Evolutionary conservation across 495 filamentous ascomycete genomes (phyloP), one percentile per base, ranked within the genome.

Genomic region (Xylaria scruposa): DNA sequence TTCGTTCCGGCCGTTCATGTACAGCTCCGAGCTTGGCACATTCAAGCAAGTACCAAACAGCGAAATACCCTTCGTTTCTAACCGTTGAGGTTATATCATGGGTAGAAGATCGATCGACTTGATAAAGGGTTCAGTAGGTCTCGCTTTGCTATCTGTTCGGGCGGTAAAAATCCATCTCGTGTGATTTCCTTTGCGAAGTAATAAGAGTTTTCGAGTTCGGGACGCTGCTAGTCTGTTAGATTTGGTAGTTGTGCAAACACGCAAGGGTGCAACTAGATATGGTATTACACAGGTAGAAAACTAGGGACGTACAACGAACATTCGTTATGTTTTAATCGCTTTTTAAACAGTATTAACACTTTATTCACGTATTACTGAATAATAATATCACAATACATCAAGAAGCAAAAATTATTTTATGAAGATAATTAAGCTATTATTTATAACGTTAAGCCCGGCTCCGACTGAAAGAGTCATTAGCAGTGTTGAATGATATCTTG

Each of bases 1-100:
- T 49, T 59, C 56, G n/a, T 24, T 49, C 54, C 53, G 67, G 13
- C 53, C 67, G 1, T 69, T 69, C 40, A 38, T 26, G 21, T 69
- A 69, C 19, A 49, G 60, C 31, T 47, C 53, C 6, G 67, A 69
- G n/a, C 15, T 47, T 4, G 53, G 54, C 17, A 69, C 53, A 4
- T 69, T 69, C 54, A 69, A 33, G 13, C 53, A 69, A 49, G n/a
- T 69, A n/a, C 56, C 67, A 21, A 69, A 31, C 9, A 46, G 67
- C 19, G 67, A 69, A n/a, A 33, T 69, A 26, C 67, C 67, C 21
- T 69, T 69, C 42, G 38, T 60, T 1, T 69, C 67, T 5, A 60
- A 47, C 29, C 40, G 54, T n/a, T 69, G 61, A 42, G 4, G 10
- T 21, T 31, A 12, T 7, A 9, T 54, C 49, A 21, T 40, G 9